Conservation (phyloP, 2,329 filamentous ascomycete genomes). For the Penicillium sp. region DNA sequence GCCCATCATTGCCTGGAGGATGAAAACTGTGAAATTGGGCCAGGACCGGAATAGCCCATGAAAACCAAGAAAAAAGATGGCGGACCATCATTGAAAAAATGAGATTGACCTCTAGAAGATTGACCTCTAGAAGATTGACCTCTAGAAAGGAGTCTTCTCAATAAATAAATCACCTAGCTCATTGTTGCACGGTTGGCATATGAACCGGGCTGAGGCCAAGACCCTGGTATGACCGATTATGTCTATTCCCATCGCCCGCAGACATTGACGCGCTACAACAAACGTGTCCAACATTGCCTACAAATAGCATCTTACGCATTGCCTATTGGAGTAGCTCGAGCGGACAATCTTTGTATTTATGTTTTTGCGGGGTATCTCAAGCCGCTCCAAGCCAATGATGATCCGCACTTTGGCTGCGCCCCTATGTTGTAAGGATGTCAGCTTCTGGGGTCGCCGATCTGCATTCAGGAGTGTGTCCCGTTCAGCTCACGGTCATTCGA, state of each 20-base stretch:
- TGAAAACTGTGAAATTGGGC: conserved; percentile 19
- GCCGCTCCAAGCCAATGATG: neutral
- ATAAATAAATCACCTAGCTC: conserved; percentile 5
- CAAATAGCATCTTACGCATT: neutral
- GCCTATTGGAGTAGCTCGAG: neutral
- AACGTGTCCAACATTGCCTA: neutral
- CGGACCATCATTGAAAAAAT: neutral
- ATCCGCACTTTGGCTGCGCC: conserved; percentile 1
- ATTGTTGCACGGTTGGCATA: conserved; percentile 6
- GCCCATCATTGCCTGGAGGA: conserved; percentile 9
- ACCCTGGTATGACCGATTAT: neutral
- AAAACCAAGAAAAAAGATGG: conserved; percentile 1
- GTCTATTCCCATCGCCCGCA: neutral
- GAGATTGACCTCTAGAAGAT: neutral
- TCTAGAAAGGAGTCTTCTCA: neutral
- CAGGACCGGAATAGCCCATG: conserved; percentile 3
- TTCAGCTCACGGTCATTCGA: neutral
- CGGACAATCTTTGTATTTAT: neutral
- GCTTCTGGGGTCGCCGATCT: neutral
- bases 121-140: no score
- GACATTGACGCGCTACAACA: neutral
- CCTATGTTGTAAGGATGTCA: neutral
- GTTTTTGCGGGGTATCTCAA: neutral
- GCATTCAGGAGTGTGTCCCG: neutral
- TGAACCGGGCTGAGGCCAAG: conserved; percentile 1